Percentiles rank a stretch among this genome's conserved stretches.
These are phyloP conservation scores for Capsicum chinense DNA, from an alignment of 257 asterid genomes.

Conservation along the genomic window DNA sequence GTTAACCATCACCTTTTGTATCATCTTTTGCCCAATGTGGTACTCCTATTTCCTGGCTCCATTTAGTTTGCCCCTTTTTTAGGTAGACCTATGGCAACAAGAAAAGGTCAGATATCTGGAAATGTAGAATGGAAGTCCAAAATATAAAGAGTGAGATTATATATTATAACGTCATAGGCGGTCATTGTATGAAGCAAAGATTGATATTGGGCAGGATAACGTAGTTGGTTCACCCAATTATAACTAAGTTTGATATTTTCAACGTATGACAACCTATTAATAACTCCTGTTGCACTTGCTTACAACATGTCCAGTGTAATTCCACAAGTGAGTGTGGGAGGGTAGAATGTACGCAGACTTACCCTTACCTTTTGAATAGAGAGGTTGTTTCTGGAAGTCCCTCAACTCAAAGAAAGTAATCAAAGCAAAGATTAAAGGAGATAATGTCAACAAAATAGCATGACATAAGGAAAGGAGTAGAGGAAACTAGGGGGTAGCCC, in stretches of 20 bases:
- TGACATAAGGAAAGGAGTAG: too few species aligned
- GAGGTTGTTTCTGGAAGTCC: too few species aligned
- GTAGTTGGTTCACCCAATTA: not conserved
- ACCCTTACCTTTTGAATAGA: too few species aligned
- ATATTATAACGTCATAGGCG: not conserved
- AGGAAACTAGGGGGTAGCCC: too few species aligned
- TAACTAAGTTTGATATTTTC: not conserved
- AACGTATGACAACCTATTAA: not conserved
- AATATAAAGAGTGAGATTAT: constrained; percentile 1
- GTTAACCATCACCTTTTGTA: not conserved
- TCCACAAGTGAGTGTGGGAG: too few species aligned
- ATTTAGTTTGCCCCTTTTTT: not conserved
- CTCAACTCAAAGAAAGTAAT: too few species aligned
- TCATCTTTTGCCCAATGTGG: not conserved
- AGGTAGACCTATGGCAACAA: not conserved
- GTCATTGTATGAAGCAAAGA: not conserved
- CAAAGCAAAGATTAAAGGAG: too few species aligned
- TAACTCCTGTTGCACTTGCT: not conserved
- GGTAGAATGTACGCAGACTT: too few species aligned
- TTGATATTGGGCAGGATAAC: not conserved
- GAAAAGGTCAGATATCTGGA: constrained; percentile 4
- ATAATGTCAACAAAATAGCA: too few species aligned
- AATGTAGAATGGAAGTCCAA: constrained; percentile 22
- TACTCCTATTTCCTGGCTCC: not conserved
- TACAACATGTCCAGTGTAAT: not conserved